Conservation (phyloP, 2,329 filamentous ascomycete genomes). For the Aspergillus uvarum region DNA sequence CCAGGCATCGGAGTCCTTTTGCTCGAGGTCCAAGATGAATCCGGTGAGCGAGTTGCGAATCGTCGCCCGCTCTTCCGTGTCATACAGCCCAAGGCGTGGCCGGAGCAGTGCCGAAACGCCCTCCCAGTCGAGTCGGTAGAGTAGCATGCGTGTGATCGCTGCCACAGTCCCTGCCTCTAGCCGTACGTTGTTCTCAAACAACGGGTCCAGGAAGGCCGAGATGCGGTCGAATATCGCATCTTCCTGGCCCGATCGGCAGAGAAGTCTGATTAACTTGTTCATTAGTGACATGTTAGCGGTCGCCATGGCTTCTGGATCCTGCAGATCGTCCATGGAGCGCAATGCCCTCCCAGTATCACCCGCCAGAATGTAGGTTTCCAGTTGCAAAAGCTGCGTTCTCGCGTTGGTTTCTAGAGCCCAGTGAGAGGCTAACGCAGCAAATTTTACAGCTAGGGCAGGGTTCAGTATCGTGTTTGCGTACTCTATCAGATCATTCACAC, state of each 20-base stretch:
- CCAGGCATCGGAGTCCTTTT: constrained; percentile 64
- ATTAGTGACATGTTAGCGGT: constrained; percentile 63
- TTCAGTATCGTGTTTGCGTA: constrained; percentile 70
- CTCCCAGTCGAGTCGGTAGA: constrained; percentile 72
- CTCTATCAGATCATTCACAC: constrained; percentile 74
- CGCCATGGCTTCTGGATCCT: constrained; percentile 53
- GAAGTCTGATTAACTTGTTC: constrained; percentile 69
- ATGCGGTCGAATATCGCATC: constrained; percentile 69
- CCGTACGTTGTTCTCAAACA: constrained; percentile 67
- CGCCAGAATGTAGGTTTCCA: constrained; percentile 72
- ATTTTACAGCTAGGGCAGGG: constrained; percentile 69
- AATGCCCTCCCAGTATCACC: constrained; percentile 65
- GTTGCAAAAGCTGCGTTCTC: constrained; percentile 69
- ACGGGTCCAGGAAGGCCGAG: constrained; percentile 68
- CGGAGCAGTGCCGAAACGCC: constrained; percentile 83
- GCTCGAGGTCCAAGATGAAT: constrained; percentile 63
- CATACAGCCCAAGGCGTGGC: constrained; percentile 52
- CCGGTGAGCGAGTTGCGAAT: constrained; percentile 66
- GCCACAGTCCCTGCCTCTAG: constrained; percentile 74
- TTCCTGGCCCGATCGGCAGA: constrained; percentile 56
- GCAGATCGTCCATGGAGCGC: constrained; percentile 55
- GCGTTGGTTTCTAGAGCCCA: constrained; percentile 67
- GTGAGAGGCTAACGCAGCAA: constrained; percentile 65
- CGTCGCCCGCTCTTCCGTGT: constrained; percentile 59
- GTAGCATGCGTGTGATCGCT: constrained; percentile 69